A percentile compares a stretch with the other conserved stretches of the same genome.
Evolutionary conservation across 108 stramenopile species (phyloP).

Genomic region (Poteriospumella lacustris): DNA sequence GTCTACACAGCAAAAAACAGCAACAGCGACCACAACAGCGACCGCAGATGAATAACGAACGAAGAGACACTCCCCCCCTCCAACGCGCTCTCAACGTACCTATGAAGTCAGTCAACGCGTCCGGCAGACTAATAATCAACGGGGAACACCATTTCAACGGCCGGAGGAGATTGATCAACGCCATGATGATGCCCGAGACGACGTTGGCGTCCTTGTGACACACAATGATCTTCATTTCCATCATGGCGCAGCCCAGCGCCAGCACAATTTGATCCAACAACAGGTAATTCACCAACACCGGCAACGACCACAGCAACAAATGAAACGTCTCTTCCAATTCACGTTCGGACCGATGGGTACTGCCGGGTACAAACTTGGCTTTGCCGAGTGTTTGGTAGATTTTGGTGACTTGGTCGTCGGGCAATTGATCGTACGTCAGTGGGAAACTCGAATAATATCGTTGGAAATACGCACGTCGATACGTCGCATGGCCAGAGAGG

Average conservation of each 20-base stretch:
- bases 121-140: constrained; percentile 13
- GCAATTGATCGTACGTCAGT: no score
- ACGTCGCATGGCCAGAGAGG: no score
- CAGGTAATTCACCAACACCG: background rate
- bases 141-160: constrained; percentile 17
- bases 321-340: background rate
- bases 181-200: background rate
- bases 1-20: background rate
- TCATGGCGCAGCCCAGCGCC: constrained; percentile 18
- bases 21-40: background rate
- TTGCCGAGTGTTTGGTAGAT: no score
- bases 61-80: no score
- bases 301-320: constrained; percentile 13
- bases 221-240: constrained; percentile 26
- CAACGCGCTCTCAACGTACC: no score
- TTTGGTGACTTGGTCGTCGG: no score
- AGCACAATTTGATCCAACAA: constrained; percentile 17
- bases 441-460: no score
- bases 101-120: background rate
- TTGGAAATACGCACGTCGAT: no score
- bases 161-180: background rate
- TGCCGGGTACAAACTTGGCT: background rate
- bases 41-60: background rate
- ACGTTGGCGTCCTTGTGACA: background rate
- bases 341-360: background rate